A percentile compares a stretch with the other conserved stretches of the same genome.
These are phyloP conservation scores for Cryptomeria japonica DNA, from an alignment of 75 land plant species.

Conservation along the genomic window DNA sequence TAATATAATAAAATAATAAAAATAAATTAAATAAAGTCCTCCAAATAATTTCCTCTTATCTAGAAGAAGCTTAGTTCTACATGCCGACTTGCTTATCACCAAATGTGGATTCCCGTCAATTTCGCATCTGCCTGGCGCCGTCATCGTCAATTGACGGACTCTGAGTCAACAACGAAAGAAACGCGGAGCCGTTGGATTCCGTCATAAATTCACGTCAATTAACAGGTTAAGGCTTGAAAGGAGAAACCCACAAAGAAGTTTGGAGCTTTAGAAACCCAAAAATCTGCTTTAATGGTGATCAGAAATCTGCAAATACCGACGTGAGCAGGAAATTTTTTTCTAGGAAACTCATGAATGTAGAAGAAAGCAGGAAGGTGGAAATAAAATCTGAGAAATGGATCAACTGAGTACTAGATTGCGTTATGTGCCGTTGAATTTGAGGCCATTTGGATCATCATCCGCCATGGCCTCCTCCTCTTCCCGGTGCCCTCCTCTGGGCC, in stretches of 20 bases:
- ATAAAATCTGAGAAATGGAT: background rate
- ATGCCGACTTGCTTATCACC: background rate
- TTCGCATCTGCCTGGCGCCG: background rate
- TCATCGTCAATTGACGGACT: background rate
- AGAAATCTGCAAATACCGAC: background rate
- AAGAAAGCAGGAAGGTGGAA: background rate
- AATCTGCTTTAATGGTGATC: background rate
- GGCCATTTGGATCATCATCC: slow-evolving; percentile 3
- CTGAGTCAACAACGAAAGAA: background rate
- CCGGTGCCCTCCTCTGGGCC: slow-evolving; percentile 5
- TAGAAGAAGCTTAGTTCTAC: background rate
- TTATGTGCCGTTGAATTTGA: background rate
- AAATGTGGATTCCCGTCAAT: background rate
- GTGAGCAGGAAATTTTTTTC: background rate
- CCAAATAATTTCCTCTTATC: background rate
- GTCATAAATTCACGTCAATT: background rate
- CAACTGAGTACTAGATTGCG: background rate
- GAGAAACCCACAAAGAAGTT: background rate
- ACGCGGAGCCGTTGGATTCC: background rate
- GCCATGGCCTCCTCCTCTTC: slow-evolving; percentile 9
- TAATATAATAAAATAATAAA: no score
- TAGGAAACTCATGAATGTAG: background rate
- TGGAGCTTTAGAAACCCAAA: no score
- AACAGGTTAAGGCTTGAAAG: background rate
- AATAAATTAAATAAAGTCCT: background rate